phyloP scores from a whole-genome alignment of 1,284 basidiomycete species.

The Austroboletus rostrupii region DNA sequence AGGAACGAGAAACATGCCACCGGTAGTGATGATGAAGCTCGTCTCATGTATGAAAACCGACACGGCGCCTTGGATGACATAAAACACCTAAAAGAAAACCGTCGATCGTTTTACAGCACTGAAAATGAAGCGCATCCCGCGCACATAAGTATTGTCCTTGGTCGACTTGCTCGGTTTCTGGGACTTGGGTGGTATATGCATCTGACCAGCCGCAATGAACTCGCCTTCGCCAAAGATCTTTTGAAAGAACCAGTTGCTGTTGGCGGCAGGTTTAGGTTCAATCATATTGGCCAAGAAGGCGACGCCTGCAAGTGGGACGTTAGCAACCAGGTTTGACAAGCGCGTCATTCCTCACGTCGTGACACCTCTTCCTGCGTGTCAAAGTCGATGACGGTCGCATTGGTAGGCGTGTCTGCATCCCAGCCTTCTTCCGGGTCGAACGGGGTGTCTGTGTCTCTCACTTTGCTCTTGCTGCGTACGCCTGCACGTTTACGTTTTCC shows the following conservation, averaged over 20 bases:
- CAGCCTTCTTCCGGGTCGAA: conserved; percentile 77
- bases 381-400: conserved; percentile 71
- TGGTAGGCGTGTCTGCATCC: conserved; percentile 76
- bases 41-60: conserved; percentile 81
- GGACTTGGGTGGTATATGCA: conserved; percentile 74
- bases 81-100: conserved; percentile 66
- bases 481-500: conserved; percentile 40
- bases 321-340: neutral
- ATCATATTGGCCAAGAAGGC: conserved; percentile 71
- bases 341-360: conserved; percentile 54
- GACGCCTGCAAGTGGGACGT: conserved; percentile 48
- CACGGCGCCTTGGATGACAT: conserved; percentile 83
- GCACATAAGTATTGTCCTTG: conserved; percentile 93
- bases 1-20: conserved; percentile 88
- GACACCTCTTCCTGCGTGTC: conserved; percentile 55
- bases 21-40: conserved; percentile 73
- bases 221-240: conserved; percentile 94
- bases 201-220: conserved; percentile 86
- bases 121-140: conserved; percentile 29
- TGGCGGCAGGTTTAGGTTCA: conserved; percentile 53
- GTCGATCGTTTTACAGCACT: neutral
- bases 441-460: conserved; percentile 33
- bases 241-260: conserved; percentile 79
- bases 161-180: conserved; percentile 86
- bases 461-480: conserved; percentile 38